phyloP scores from a whole-genome alignment of 2,329 filamentous ascomycete genomes.

The Tricladium varicosporioides region DNA sequence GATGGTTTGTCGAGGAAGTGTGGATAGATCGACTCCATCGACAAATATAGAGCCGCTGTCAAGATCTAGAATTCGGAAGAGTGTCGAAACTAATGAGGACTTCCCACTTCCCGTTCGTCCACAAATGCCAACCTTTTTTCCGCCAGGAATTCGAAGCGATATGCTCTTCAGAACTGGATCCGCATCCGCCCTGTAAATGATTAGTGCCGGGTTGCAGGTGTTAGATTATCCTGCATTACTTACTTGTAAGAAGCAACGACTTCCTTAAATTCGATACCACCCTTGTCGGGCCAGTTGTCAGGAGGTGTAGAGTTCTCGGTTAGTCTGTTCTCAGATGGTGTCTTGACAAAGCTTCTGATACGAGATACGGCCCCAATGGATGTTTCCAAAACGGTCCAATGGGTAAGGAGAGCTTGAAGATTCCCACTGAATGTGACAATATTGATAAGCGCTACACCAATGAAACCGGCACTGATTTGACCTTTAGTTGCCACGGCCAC shows the following conservation, averaged over 20 bases:
- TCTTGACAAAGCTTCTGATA: constrained; percentile 51
- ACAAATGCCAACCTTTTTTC: constrained; percentile 50
- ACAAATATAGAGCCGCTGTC: constrained; percentile 53
- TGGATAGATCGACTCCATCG: constrained; percentile 41
- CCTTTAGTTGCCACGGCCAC: constrained; percentile 2
- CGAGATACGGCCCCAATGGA: constrained; percentile 55
- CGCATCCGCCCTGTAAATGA: constrained; percentile 6
- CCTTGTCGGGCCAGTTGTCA: constrained; percentile 33
- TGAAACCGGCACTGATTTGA: constrained; percentile 3
- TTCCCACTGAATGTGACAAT: constrained; percentile 37
- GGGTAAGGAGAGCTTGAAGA: constrained; percentile 42
- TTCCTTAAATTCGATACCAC: constrained; percentile 33
- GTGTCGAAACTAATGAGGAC: constrained; percentile 45
- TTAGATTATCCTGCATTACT: not conserved
- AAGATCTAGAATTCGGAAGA: constrained; percentile 72
- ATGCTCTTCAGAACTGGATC: constrained; percentile 15
- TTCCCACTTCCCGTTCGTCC: constrained; percentile 43
- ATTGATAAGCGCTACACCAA: constrained; percentile 36
- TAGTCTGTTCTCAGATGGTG: constrained; percentile 35
- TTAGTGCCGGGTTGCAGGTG: not conserved
- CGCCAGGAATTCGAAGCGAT: constrained; percentile 26
- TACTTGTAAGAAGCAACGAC: constrained; percentile 29
- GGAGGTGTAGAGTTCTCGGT: constrained; percentile 7
- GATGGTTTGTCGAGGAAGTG: constrained; percentile 38
- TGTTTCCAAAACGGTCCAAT: constrained; percentile 54